These are phyloP conservation scores for Striga hermonthica DNA, from an alignment of 305 asterid genomes.

Conservation along the genomic window DNA sequence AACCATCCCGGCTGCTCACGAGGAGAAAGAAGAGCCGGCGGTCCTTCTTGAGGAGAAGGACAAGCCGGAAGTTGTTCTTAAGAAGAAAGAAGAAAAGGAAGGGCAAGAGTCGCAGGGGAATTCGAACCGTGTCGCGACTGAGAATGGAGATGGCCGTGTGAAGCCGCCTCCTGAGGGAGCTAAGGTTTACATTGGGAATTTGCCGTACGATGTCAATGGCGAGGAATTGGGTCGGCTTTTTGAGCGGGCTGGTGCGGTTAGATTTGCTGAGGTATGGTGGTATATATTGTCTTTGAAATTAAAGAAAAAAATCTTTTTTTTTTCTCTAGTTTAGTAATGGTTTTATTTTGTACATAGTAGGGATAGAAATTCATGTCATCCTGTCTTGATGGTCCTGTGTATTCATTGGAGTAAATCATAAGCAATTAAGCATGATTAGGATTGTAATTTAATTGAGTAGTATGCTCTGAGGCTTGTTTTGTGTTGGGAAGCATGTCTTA, in stretches of 20 bases:
- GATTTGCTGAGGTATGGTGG: slow-evolving; percentile 57
- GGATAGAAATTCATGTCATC: too few species aligned
- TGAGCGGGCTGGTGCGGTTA: slow-evolving; percentile 75
- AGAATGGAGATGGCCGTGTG: slow-evolving; percentile 30
- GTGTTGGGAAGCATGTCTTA: too few species aligned
- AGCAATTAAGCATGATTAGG: too few species aligned
- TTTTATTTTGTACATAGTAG: too few species aligned
- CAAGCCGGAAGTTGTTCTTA: too few species aligned
- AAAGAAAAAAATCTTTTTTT: neutral
- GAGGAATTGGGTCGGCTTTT: slow-evolving; percentile 65
- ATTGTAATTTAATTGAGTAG: neutral
- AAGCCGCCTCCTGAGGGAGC: slow-evolving; percentile 82
- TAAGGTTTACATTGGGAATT: slow-evolving; percentile 79
- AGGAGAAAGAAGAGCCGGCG: slow-evolving; percentile 29
- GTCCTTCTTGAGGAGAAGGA: too few species aligned
- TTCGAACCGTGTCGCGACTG: slow-evolving; percentile 38
- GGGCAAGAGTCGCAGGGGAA: slow-evolving; percentile 25
- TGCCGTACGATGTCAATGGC: slow-evolving; percentile 73
- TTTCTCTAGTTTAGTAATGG: neutral
- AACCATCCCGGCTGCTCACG: slow-evolving; percentile 48
- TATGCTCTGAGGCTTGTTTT: neutral
- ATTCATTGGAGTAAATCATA: too few species aligned
- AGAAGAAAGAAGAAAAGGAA: slow-evolving; percentile 25
- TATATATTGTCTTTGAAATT: neutral
- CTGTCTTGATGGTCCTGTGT: too few species aligned